Percentiles rank a stretch among this genome's conserved stretches.
Evolutionary conservation across 164 flowering plant species (phyloP).

Genomic region (Cinnamomum chago): DNA sequence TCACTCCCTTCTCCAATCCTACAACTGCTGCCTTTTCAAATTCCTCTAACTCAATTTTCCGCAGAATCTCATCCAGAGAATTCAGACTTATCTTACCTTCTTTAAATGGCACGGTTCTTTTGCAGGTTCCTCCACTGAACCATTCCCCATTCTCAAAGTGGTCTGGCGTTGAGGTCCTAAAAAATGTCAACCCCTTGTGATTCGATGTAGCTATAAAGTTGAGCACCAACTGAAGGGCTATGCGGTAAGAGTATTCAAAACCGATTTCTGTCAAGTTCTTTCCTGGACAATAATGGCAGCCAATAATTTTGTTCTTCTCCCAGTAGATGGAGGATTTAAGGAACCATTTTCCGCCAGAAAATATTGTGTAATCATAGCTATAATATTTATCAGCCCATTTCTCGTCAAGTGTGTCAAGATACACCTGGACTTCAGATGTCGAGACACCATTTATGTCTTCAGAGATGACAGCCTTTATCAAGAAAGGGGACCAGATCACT

Average conservation of each 20-base stretch:
- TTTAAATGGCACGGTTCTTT: slow-evolving; percentile 48
- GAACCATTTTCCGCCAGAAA: slow-evolving; percentile 91
- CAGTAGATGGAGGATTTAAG: slow-evolving; percentile 72
- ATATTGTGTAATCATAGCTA: slow-evolving; percentile 51
- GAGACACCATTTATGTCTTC: slow-evolving; percentile 79
- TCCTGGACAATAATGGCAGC: slow-evolving; percentile 70
- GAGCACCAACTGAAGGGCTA: slow-evolving; percentile 35
- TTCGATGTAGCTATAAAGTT: slow-evolving; percentile 39
- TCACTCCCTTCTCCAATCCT: slow-evolving; percentile 31
- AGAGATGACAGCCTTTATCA: slow-evolving; percentile 56
- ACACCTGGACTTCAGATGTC: slow-evolving; percentile 53
- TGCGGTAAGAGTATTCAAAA: slow-evolving; percentile 52
- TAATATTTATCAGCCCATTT: slow-evolving; percentile 49
- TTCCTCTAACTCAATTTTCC: slow-evolving; percentile 55
- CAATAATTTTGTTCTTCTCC: slow-evolving; percentile 47
- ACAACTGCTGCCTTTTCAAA: slow-evolving; percentile 35
- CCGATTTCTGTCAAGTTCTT: slow-evolving; percentile 64
- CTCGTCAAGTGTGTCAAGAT: slow-evolving; percentile 62
- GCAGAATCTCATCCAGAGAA: slow-evolving; percentile 35
- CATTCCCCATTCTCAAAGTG: slow-evolving; percentile 92
- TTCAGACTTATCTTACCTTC: slow-evolving; percentile 54
- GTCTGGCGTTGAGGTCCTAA: slow-evolving; percentile 72
- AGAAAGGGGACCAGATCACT: slow-evolving; percentile 80
- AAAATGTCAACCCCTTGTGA: slow-evolving; percentile 44
- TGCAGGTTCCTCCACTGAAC: slow-evolving; percentile 72